A percentile compares a stretch with the other conserved stretches of the same genome.
These are phyloP conservation scores for Ogataea pignaliae DNA, from an alignment of 805 yeast species.

Conservation along the genomic window DNA sequence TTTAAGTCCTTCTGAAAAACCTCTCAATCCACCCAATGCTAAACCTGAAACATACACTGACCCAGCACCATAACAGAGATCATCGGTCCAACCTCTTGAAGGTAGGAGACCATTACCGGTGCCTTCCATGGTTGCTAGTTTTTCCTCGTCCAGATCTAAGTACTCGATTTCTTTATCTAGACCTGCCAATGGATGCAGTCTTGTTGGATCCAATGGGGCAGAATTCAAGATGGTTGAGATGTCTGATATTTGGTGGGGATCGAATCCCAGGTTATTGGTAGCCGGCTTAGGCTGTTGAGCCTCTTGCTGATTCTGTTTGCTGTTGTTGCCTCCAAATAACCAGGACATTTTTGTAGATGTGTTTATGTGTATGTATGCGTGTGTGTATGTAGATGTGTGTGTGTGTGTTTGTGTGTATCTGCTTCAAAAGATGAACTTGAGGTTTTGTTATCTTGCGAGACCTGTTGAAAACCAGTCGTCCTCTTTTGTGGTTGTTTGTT, in stretches of 20 bases:
- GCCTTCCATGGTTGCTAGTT: constrained; percentile 72
- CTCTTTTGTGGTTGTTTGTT: too few species aligned
- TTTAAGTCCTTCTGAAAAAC: constrained; percentile 80
- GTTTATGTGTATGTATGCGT: background rate
- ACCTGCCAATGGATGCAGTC: constrained; percentile 89
- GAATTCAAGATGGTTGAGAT: constrained; percentile 58
- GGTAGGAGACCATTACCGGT: constrained; percentile 82
- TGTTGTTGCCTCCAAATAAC: constrained; percentile 42
- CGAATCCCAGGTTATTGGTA: constrained; percentile 50
- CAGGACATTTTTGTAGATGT: constrained; percentile 36
- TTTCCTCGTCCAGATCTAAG: constrained; percentile 84
- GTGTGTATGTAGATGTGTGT: background rate
- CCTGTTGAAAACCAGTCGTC: too few species aligned
- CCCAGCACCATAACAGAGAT: constrained; percentile 96
- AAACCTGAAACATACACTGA: constrained; percentile 83
- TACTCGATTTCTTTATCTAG: constrained; percentile 86
- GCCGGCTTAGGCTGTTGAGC: constrained; percentile 18
- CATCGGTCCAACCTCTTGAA: constrained; percentile 97
- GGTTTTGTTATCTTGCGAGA: too few species aligned
- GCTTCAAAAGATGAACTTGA: too few species aligned
- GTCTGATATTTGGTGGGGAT: constrained; percentile 58
- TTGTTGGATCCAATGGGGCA: constrained; percentile 62
- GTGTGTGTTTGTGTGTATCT: background rate
- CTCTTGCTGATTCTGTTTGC: constrained; percentile 17
- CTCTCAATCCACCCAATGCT: constrained; percentile 86